Conservation (phyloP, 176 grass and related monocot genomes). For the Lolium multiflorum region DNA sequence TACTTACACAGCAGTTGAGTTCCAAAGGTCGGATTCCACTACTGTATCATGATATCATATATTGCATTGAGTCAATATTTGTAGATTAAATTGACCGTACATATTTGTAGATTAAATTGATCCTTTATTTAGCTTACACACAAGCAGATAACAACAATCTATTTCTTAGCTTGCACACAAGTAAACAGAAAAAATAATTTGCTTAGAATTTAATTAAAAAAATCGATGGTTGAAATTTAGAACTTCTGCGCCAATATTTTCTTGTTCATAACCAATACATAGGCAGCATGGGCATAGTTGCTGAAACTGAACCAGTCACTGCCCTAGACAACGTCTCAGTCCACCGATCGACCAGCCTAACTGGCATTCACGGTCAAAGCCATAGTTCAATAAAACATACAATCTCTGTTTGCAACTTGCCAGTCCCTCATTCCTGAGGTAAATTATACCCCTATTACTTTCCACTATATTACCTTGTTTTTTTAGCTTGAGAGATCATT, state of each 20-base stretch:
- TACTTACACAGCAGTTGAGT: not conserved
- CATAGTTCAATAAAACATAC: constrained; percentile 3
- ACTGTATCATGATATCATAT: not conserved
- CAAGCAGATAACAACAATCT: not conserved
- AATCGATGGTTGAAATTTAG: not conserved
- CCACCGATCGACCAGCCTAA: not conserved
- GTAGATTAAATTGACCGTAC: not conserved
- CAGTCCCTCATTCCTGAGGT: not conserved
- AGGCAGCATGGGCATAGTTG: not conserved
- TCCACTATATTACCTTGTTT: not conserved
- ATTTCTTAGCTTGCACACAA: constrained; percentile 9
- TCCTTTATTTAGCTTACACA: not conserved
- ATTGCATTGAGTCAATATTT: not conserved
- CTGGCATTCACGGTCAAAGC: not conserved
- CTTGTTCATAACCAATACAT: not conserved
- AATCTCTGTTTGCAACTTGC: not conserved
- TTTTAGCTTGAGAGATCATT: not conserved
- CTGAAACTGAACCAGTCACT: not conserved
- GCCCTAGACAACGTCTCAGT: not conserved
- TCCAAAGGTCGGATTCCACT: not conserved
- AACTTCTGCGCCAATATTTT: not conserved
- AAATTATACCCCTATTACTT: not conserved
- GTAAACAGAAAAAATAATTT: not conserved
- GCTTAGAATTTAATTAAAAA: not conserved
- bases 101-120: not conserved